A percentile compares a stretch with the other conserved stretches of the same genome.
phyloP scores from a whole-genome alignment of 1,139 yeast genomes.

The Candida tropicalis region DNA sequence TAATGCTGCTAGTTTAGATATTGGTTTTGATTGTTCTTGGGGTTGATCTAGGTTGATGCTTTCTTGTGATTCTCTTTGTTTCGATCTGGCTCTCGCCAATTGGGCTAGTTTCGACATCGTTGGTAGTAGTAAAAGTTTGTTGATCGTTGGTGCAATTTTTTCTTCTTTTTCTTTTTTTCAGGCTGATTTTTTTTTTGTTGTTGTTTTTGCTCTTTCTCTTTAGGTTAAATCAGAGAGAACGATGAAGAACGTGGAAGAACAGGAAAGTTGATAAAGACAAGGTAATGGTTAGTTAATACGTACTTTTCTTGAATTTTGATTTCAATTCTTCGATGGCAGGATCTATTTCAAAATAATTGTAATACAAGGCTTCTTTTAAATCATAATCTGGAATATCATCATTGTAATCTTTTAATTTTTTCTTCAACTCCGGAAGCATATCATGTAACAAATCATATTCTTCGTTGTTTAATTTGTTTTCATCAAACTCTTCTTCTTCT shows the following conservation, averaged over 20 bases:
- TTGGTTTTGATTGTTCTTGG: slow-evolving; percentile 19
- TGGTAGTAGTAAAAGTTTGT: neutral
- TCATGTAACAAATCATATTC: slow-evolving; percentile 47
- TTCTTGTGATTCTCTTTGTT: slow-evolving; percentile 11
- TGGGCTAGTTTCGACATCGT: slow-evolving; percentile 24
- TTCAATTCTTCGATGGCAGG: slow-evolving; percentile 57
- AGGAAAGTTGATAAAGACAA: slow-evolving; percentile 5
- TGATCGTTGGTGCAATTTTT: neutral
- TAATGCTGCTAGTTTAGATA: slow-evolving; percentile 50
- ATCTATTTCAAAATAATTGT: slow-evolving; percentile 58
- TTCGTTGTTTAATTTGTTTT: slow-evolving; percentile 25
- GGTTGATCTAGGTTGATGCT: slow-evolving; percentile 8
- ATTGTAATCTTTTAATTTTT: slow-evolving; percentile 37
- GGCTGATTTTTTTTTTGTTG: neutral
- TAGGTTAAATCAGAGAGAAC: neutral
- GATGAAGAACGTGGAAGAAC: neutral
- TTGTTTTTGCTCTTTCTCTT: neutral
- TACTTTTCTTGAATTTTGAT: slow-evolving; percentile 47
- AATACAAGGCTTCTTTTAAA: slow-evolving; percentile 62
- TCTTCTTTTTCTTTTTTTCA: neutral
- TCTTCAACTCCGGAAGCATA: slow-evolving; percentile 43
- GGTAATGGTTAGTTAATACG: slow-evolving; percentile 24
- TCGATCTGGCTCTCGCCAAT: slow-evolving; percentile 23
- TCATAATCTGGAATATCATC: slow-evolving; percentile 53
- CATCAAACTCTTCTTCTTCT: slow-evolving; percentile 22